Base-by-base conservation (phyloP, 1,284 basidiomycete genomes). In the Trichosporon coremiiforme region DNA sequence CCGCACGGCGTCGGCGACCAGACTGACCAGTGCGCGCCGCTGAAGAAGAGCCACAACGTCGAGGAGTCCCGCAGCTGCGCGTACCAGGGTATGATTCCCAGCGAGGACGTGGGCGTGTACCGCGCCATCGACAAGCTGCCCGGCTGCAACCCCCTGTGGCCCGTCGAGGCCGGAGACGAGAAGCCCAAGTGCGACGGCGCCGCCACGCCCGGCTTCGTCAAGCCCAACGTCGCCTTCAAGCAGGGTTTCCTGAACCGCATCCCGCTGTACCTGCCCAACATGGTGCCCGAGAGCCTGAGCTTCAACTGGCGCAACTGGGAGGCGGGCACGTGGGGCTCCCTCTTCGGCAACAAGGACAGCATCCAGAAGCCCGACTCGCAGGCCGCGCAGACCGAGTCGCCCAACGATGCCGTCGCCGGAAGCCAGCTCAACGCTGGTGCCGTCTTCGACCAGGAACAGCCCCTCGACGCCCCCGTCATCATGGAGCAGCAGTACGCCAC, bases 61-160 rank as follows among this genome's bases (percentile, higher is more conserved):
- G 36, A 25, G 22, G 29, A 12, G 7, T 33, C 35, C 7, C 25
- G 6, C 33, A 66, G 22, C 62, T 73, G 71, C 60, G 67, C 67
- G 31, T 50, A 57, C 63, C 50, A 68, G 66, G 68, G 69, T 38
- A 64, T 57, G 65, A 57, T 73, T 55, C 71, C 71, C 29, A 64
- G 62, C 29, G 71, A 73, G 71, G 67, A 73, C 17, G 53, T 66
- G 8, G 71, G 71, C 22, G 15, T 67, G 17, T 55, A 66, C 60
- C 55, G 60, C 13, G 25, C 69, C 1, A 62, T 73, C 55, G 31
- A 65, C 63, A 20, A 67, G 45, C 63, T 73, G 2, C 71, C 71
- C 0, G 71, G 71, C 15, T 73, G 71, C 63, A 68, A 67, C 66
- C 69, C 69, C 2, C 45, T 64, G 20, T 73, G 71, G 71, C 25